These are phyloP conservation scores for Papiliotrema laurentii DNA, from an alignment of 1,284 basidiomycete genomes.

Conservation along the genomic window DNA sequence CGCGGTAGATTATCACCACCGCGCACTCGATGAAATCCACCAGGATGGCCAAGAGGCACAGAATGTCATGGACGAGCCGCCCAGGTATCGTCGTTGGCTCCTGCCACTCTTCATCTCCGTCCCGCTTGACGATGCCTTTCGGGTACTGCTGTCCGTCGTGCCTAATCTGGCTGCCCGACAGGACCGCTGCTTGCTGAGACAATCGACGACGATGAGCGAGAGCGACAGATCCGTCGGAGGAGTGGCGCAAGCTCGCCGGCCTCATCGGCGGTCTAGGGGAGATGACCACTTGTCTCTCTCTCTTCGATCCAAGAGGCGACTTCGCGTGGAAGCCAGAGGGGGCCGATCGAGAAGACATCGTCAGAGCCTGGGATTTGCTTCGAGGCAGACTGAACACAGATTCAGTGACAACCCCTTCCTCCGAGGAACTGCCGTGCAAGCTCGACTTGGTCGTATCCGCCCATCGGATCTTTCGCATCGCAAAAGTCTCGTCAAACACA, in stretches of 20 bases:
- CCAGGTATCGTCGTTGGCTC: constrained; percentile 19
- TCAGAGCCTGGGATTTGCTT: background rate
- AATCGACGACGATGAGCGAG: constrained; percentile 15
- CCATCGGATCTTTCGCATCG: constrained; percentile 15
- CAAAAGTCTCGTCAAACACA: constrained; percentile 10
- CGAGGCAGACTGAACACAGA: background rate
- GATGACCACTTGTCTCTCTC: too few relatives aligned
- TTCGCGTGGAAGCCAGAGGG: background rate
- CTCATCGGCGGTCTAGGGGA: too few relatives aligned
- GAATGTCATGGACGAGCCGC: constrained; percentile 22
- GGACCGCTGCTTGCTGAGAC: constrained; percentile 2
- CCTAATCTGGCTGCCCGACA: background rate
- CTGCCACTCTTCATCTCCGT: background rate
- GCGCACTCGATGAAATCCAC: constrained; percentile 26
- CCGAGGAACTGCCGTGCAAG: background rate
- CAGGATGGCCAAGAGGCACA: constrained; percentile 21
- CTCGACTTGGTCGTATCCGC: constrained; percentile 7
- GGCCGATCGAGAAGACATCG: background rate
- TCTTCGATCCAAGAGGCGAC: too few relatives aligned
- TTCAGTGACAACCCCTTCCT: background rate
- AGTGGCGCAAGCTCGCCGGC: constrained; percentile 1
- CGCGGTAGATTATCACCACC: constrained; percentile 23
- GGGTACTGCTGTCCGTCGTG: background rate
- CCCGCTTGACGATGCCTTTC: background rate
- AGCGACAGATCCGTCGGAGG: constrained; percentile 8